Evolutionary conservation across 1,139 yeast genomes (phyloP), one percentile per base, ranked within the genome.

Genomic region (Yamadazyma oceani): DNA sequence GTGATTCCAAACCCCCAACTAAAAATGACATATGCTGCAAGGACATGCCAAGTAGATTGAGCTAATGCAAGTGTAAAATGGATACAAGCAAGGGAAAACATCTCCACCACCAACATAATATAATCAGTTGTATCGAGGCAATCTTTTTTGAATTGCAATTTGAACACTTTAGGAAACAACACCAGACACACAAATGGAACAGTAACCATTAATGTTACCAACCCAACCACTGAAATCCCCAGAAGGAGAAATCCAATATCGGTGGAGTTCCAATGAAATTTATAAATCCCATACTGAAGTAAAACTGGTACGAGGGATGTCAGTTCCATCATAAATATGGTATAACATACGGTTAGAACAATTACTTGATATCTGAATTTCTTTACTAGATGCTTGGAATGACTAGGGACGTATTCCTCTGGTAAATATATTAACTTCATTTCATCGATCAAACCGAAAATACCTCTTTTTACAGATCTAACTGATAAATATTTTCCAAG

Each of bases 201-300:
- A 5, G 67, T 32, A 5, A 66, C 42, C 7, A 63, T 54, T 41
- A 68, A 54, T 2, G 56, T 53, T 6, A 61, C 30, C 1, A 71
- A 69, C 34, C 60, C 54, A 5, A 75, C 56, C 2, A 76, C 44
- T 32, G 87, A 84, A 1, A 73, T 44, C 1, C 73, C 40, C 0
- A 90, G 77, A 38, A 85, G 56, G 43, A 77, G 70, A 43, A 73
- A 71, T 3, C 92, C 87, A 23, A 83, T 60, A 34, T 75, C 75
- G 5, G 66, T 72, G 15, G 85, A 72, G 2, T 64, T 62, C 87
- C 92, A 83, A 14, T 68, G 49, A 55, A 78, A 85, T 30, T 53
- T 56, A 53, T 69, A 78, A 25, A 82, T 76, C 0, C 83, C 75
- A 50, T 76, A 85, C 24, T 86, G 61, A 2, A 83, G 56, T 10